Base-by-base conservation (phyloP, 2,329 filamentous ascomycete species). In the Hirsutella rhossiliensis region DNA sequence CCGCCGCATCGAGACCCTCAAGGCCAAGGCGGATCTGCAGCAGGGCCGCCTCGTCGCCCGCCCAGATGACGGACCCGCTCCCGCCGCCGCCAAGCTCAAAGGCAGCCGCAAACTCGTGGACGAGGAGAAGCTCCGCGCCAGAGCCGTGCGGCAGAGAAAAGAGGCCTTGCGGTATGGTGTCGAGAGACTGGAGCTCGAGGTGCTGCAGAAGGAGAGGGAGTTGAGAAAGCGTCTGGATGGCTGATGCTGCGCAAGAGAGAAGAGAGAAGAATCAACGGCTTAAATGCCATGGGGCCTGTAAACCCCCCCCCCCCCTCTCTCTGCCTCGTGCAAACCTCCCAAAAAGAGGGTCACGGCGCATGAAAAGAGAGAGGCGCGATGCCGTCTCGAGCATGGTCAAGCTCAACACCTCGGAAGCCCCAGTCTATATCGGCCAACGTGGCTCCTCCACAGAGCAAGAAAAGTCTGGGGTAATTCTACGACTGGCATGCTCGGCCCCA, bases 91-190 rank as follows among this genome's bases (percentile, higher is more conserved):
- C 47, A 40, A 41, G 47, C 39, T 47, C 54, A 43, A 48, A 52
- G 42, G 47, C 13, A 12, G 48, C 45, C 54, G 57, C 45, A 54
- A 56, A 54, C 68, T 87, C 48, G 79, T 78, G 29, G 64, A 63
- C 2, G 69, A 71, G 51, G 70, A 71, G 38, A 69, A 67, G 53
- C 57, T 78, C 41, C 62, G 71, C 18, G 73, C 71, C 2, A 66
- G 71, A 54, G 81, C 84, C 50, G 63, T 92, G 45, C 71, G 78
- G 46, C 85, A 88, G 68, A 83, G 87, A 64, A 90, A 87, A 63
- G 87, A 94, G 62, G 78, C 87, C 41, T 65, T 95, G 53, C 81
- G 85, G 59, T 95, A 94, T 67, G 83, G 86, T 27, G 86, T 95
- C 17, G 87, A 92, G 59, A 75, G 88, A 48, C 63, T 96, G 51